Evolutionary conservation across 1,284 basidiomycete genomes (phyloP), one percentile per base, ranked within the genome.

Genomic region (Entoloma clypeatum): DNA sequence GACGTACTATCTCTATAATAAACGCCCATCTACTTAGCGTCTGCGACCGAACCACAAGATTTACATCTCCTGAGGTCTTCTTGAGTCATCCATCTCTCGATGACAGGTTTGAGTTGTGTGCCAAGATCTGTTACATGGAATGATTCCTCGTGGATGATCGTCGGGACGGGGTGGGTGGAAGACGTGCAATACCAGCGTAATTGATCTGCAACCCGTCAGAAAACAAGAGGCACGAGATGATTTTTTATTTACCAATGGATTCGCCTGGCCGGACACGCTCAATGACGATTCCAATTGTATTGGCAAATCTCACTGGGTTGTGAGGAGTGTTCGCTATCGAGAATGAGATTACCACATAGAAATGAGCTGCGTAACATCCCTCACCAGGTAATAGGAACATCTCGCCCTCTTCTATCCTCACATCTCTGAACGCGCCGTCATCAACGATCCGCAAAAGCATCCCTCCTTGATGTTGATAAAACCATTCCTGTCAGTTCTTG

Each of bases 131-230:
- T 86, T 55, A 90, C 89, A 60, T 94, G 87, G 64, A 98, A 93
- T 2, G 76, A 68, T 43, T 89, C 89, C 62, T 96, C 86, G 50
- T 86, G 78, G 56, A 99, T 90, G 49, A 93, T 71, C 2, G 86
- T 87, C 0, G 94, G 92, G 36, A 73, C 68, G 16, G 66, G 53
- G 59, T 94, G 88, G 7, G 69, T 70, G 0, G 65, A 55, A 21
- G 83, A 80, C 19, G 77, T 81, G 65, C 95, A 98, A 63, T 96
- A 98, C 95, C 95, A 98, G 30, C 91, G 80, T 43, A 98, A 74
- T 2, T 84, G 84, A 62, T 99, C 95, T 92, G 58, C 38, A 46
- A 21, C 21, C 23, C 30, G 24, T 43, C 17, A 41, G 41, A 26
- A 40, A 9, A 25, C 24, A 19, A 45, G 44, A 27, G 38, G 38